These are phyloP conservation scores for Clathrus columnatus DNA, from an alignment of 768 basidiomycete species.

Conservation along the genomic window DNA sequence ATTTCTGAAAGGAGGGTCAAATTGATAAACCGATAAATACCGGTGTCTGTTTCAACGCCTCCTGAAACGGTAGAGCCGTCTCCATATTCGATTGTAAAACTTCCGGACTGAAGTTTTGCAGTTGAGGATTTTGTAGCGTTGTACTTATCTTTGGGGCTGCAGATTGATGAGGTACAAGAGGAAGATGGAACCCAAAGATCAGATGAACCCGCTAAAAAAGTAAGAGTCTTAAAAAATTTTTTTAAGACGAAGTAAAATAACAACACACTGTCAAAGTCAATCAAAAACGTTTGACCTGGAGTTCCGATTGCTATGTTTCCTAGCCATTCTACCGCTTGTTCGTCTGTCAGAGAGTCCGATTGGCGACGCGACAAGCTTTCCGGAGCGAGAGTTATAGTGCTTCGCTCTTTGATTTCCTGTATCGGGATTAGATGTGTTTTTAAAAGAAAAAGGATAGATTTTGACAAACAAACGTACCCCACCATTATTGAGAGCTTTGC, in stretches of 20 bases:
- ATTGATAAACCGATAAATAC: conserved; percentile 9
- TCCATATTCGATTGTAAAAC: conserved; percentile 32
- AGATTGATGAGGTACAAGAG: conserved; percentile 17
- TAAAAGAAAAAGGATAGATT: too few relatives aligned
- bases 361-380: conserved; percentile 19
- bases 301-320: conserved; percentile 31
- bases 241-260: not conserved
- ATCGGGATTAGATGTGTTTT: conserved; percentile 18
- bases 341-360: conserved; percentile 19
- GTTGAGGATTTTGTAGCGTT: conserved; percentile 23
- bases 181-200: conserved; percentile 28
- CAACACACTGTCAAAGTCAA: conserved; percentile 31
- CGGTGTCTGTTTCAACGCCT: conserved; percentile 29
- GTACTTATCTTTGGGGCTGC: conserved; percentile 20
- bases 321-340: conserved; percentile 22
- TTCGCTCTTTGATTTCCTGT: conserved; percentile 16
- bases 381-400: not conserved
- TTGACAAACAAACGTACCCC: not conserved
- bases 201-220: conserved; percentile 20
- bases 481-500: conserved; percentile 1
- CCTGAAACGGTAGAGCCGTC: conserved; percentile 33
- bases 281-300: conserved; percentile 25
- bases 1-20: not conserved
- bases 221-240: not conserved
- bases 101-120: conserved; percentile 18